Evolutionary conservation across 176 grass and related monocot species (phyloP).

Genomic region (bread wheat (Triticum aestivum)): IWGSC_CS_RefSeq_v2.1 NC_057794.1:269011717-269012216

Average conservation of each 20-base stretch:
- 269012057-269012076: not conserved
- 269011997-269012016: constrained; percentile 52
- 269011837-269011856: not conserved
- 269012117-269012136: not conserved
- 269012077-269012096: not conserved
- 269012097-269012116: not conserved
- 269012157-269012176: not conserved
- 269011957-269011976: constrained; percentile 41
- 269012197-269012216: not conserved
- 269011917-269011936: constrained; percentile 34
- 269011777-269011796: constrained; percentile 97
- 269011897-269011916: constrained; percentile 32
- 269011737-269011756: not conserved
- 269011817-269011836: constrained; percentile 88
- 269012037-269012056: not conserved
- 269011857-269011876: not conserved
- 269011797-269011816: constrained; percentile 88
- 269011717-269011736: not conserved
- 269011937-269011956: not conserved
- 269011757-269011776: not conserved
- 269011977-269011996: constrained; percentile 27
- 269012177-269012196: not conserved
- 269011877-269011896: not conserved
- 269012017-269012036: constrained; percentile 43
- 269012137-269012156: not conserved